A percentile compares a stretch with the other conserved stretches of the same genome.
phyloP scores from a whole-genome alignment of 352 stramenopile genomes.

The Phytophthora meadii region DNA sequence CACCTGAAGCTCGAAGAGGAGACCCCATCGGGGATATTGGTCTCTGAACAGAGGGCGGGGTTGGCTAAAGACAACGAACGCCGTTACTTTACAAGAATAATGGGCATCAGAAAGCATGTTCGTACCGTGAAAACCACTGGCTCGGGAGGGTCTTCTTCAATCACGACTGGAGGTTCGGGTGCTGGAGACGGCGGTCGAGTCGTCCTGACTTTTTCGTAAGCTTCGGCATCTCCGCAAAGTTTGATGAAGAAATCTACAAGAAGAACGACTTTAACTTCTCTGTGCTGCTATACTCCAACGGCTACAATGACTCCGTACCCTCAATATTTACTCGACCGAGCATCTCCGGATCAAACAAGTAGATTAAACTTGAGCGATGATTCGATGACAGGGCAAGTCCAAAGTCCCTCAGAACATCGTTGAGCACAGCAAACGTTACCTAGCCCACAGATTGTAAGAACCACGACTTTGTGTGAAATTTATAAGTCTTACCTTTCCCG shows the following conservation, averaged over 20 bases:
- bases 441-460: conserved; percentile 13
- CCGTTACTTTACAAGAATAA: too few species aligned
- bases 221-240: conserved; percentile 68
- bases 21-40: conserved; percentile 33
- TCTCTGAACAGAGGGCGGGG: conserved; percentile 14
- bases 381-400: conserved; percentile 50
- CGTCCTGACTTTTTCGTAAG: conserved; percentile 43
- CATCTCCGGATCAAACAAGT: conserved; percentile 60
- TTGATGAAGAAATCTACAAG: conserved; percentile 80
- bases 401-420: conserved; percentile 78
- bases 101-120: background rate
- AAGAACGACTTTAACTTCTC: background rate
- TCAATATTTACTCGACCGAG: conserved; percentile 71
- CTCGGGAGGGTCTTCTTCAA: conserved; percentile 16
- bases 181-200: conserved; percentile 3
- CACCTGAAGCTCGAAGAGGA: conserved; percentile 26
- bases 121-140: conserved; percentile 36
- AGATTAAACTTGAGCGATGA: conserved; percentile 54
- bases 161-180: conserved; percentile 18
- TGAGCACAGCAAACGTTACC: conserved; percentile 71
- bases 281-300: too few species aligned
- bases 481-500: conserved; percentile 58
- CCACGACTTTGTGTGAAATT: background rate
- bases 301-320: conserved; percentile 42
- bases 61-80: conserved; percentile 24